phyloP scores from a whole-genome alignment of 23 red algal genomes.

The Gracilaria caudata region DNA sequence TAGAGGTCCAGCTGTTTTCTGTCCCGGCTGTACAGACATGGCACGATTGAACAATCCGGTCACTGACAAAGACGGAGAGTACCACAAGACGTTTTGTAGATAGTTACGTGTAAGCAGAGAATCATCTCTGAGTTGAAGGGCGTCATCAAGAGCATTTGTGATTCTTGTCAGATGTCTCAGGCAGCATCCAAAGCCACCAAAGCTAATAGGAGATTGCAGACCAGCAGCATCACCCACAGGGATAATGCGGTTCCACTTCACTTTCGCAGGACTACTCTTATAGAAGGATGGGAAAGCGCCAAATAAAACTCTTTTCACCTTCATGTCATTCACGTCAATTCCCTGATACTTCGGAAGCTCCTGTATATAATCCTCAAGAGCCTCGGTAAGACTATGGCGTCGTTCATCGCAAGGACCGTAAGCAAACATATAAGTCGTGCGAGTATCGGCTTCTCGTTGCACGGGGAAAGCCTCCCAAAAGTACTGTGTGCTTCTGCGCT shows the following conservation, averaged over 20 bases:
- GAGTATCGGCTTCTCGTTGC: slow-evolving; percentile 13
- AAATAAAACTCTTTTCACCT: slow-evolving; percentile 75
- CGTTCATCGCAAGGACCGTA: slow-evolving; percentile 68
- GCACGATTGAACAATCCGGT: slow-evolving; percentile 90
- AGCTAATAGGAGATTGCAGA: slow-evolving; percentile 89
- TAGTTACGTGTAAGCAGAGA: slow-evolving; percentile 33
- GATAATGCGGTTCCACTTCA: slow-evolving; percentile 70
- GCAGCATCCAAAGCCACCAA: slow-evolving; percentile 94
- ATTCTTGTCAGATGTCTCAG: slow-evolving; percentile 83
- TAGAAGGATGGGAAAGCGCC: slow-evolving; percentile 85
- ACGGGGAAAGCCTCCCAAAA: slow-evolving; percentile 97
- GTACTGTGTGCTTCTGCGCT: slow-evolving; percentile 64
- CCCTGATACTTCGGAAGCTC: slow-evolving; percentile 78
- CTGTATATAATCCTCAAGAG: slow-evolving; percentile 77
- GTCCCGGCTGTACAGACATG: slow-evolving; percentile 75
- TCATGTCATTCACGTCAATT: slow-evolving; percentile 48
- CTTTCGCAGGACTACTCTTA: slow-evolving; percentile 48
- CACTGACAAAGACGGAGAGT: slow-evolving; percentile 78
- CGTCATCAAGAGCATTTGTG: slow-evolving; percentile 67
- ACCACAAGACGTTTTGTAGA: slow-evolving; percentile 73
- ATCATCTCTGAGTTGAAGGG: slow-evolving; percentile 43
- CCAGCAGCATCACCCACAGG: slow-evolving; percentile 84
- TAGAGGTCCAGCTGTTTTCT: slow-evolving; percentile 49
- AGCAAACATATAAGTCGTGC: slow-evolving; percentile 93
- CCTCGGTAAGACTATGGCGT: slow-evolving; percentile 69